Evolutionary conservation across 23 red algal genomes (phyloP).

Genomic region (Cyanidioschyzon merolae): DNA sequence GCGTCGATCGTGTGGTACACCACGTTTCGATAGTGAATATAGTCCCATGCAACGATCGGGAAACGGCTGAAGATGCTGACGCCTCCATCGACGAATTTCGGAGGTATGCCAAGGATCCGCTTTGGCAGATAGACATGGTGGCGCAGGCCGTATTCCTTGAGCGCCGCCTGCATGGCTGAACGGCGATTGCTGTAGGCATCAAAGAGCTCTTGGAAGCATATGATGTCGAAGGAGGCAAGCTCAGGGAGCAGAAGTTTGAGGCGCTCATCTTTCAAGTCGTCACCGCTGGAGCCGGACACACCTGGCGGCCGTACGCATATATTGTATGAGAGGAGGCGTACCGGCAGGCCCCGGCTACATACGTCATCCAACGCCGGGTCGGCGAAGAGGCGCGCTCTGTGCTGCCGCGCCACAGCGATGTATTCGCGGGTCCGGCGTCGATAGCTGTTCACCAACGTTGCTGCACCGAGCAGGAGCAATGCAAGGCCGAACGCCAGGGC

Average conservation of each 20-base stretch:
- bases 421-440: background rate
- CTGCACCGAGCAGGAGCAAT: background rate
- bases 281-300: conserved; percentile 26
- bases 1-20: conserved; percentile 39
- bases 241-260: conserved; percentile 24
- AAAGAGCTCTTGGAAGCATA: conserved; percentile 65
- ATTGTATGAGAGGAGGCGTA: conserved; percentile 57
- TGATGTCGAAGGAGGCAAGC: conserved; percentile 34
- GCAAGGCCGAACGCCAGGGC: background rate
- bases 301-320: conserved; percentile 44
- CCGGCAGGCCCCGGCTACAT: background rate
- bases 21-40: conserved; percentile 25
- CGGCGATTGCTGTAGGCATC: conserved; percentile 29
- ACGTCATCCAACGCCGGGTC: background rate
- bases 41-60: conserved; percentile 39
- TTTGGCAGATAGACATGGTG: conserved; percentile 30
- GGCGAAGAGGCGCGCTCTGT: background rate
- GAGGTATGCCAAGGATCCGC: conserved; percentile 35
- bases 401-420: background rate
- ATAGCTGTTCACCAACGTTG: background rate
- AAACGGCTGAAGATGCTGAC: conserved; percentile 48
- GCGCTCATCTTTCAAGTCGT: conserved; percentile 35
- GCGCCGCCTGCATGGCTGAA: conserved; percentile 26
- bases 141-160: conserved; percentile 9
- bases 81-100: conserved; percentile 63